A percentile compares a stretch with the other conserved stretches of the same genome.
Evolutionary conservation across 345 rosid species (phyloP).

Genomic region (Citrus unshiu): DNA sequence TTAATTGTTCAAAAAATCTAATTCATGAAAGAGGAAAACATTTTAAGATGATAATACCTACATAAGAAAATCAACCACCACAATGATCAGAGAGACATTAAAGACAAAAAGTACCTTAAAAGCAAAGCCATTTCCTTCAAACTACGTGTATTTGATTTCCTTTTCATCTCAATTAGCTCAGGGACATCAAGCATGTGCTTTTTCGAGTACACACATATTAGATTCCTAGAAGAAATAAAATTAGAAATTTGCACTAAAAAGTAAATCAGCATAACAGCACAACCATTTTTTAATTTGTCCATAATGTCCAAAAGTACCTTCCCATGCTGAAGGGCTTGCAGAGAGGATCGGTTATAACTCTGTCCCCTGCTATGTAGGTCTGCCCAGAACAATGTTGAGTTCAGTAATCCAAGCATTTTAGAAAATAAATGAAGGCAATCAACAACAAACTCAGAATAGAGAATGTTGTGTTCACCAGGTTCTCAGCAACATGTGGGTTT

Average conservation of each 20-base stretch:
- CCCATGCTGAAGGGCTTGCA: constrained; percentile 99
- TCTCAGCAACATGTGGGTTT: constrained; percentile 58
- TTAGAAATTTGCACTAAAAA: constrained; percentile 20
- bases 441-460: constrained; percentile 14
- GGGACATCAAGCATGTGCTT: constrained; percentile 93
- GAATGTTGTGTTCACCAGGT: constrained; percentile 47
- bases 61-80: not conserved
- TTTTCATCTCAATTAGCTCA: constrained; percentile 82
- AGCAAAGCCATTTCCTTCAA: constrained; percentile 93
- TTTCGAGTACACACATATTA: constrained; percentile 92
- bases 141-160: constrained; percentile 85
- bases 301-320: constrained; percentile 48
- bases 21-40: not conserved
- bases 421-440: constrained; percentile 9
- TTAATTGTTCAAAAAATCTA: not conserved
- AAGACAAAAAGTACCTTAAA: constrained; percentile 50
- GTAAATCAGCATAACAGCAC: constrained; percentile 18
- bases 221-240: constrained; percentile 52
- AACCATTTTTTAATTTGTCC: constrained; percentile 18
- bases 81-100: not conserved
- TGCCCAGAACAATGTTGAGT: constrained; percentile 29
- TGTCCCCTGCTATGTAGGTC: constrained; percentile 95
- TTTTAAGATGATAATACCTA: not conserved
- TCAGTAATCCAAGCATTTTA: constrained; percentile 18
- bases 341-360: constrained; percentile 94